Evolutionary conservation across 225 moss, liverwort and hornwort species (phyloP).

Genomic region (Lunularia cruciata): DNA sequence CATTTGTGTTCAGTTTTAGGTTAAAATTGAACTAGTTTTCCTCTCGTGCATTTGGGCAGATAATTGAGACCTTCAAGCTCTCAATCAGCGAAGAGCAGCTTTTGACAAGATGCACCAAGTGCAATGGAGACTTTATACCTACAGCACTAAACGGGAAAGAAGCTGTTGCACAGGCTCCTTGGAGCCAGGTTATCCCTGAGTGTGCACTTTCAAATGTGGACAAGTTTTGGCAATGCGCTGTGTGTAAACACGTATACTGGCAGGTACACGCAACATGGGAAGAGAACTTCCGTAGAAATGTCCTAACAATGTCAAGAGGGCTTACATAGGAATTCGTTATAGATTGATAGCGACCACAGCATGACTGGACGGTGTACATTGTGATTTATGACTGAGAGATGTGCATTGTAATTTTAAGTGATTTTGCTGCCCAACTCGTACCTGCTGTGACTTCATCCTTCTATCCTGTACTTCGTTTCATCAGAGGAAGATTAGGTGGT

Average conservation of each 20-base stretch:
- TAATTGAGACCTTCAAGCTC: slow-evolving; percentile 73
- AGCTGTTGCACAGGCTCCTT: slow-evolving; percentile 65
- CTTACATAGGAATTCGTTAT: not conserved
- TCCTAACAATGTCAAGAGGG: not conserved
- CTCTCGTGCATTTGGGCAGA: slow-evolving; percentile 30
- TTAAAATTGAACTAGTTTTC: too few relatives aligned
- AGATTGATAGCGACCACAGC: not conserved
- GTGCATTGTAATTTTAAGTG: not conserved
- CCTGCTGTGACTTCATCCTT: too few relatives aligned
- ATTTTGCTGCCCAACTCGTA: too few relatives aligned
- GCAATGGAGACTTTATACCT: slow-evolving; percentile 75
- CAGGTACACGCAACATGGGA: slow-evolving; percentile 58
- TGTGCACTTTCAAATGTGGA: slow-evolving; percentile 65
- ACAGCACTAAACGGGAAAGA: slow-evolving; percentile 65
- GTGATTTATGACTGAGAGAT: not conserved
- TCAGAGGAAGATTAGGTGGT: too few relatives aligned
- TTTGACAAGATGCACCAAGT: slow-evolving; percentile 91
- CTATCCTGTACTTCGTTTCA: too few relatives aligned
- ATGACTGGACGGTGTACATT: not conserved
- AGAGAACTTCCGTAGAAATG: slow-evolving; percentile 24
- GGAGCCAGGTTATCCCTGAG: slow-evolving; percentile 68
- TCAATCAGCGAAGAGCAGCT: slow-evolving; percentile 73
- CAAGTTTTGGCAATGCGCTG: slow-evolving; percentile 79
- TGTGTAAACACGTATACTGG: slow-evolving; percentile 90
- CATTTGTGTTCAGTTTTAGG: too few relatives aligned